Base-by-base conservation (phyloP, 441 rosid genomes). In the Cnidoscolus chayamansa region DNA sequence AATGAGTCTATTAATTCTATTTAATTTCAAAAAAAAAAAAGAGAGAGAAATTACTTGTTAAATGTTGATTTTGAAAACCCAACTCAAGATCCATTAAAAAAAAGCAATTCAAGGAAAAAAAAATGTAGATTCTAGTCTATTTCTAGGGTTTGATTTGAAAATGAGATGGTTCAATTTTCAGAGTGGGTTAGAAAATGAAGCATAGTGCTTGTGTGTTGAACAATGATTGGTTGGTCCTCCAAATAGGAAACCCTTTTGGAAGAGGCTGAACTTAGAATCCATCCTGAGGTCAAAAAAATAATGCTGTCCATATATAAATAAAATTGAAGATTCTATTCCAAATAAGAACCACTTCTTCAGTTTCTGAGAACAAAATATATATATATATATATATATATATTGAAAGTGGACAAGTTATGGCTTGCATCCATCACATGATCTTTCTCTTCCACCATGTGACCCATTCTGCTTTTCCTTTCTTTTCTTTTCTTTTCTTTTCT, bases 281-380 rank as follows among this genome's bases (percentile, higher is more conserved):
- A 2, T 35, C 40, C 3, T 35, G 40, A 35, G 40, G 3, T 35
- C 40, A 35, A 35, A 35, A 35, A 35, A 35, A 35, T 35, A 2
- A 35, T 35, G 5, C 40, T 35, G 40, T 40, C 4, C 0, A 40
- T 40, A 15, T 12, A 51, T 51, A 51, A 15, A 51, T 13, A 11
- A 7, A 17, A 54, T 69, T 16, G 81, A 78, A 81, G 81, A 81
- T 78, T 81, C 81, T 75, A 76, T 78, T 73, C 80, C 78, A 76
- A 72, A 20, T 57, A 61, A 13, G 65, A 51, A 20, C 76, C 48
- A 16, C 11, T 47, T 60, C 73, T 37, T 31, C 45, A 7, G 35
- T 11, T 40, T 48, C 17, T 53, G 40, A 63, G 10, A 63, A 63
- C 17, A 25, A 25, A 25, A 25, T 25, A 25, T 25, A 25, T 25